Conservation (phyloP, 2,329 filamentous ascomycete species). For the Talaromyces verruculosus region DNA sequence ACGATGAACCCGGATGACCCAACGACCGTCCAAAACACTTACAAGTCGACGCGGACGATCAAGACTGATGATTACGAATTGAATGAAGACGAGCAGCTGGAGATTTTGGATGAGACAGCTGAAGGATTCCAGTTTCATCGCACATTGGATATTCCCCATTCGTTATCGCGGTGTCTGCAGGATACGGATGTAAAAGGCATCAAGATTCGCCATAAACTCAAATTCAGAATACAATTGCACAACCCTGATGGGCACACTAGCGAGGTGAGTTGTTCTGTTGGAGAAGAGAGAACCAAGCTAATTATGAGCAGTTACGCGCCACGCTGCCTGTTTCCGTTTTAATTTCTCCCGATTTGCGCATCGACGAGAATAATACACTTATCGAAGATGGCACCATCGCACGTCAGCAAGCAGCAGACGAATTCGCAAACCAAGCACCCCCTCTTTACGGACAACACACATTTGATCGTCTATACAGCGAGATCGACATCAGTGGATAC, state of each 20-base stretch:
- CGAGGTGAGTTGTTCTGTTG: conserved; percentile 58
- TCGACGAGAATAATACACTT: conserved; percentile 83
- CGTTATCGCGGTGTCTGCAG: conserved; percentile 78
- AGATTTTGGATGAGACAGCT: conserved; percentile 58
- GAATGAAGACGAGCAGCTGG: conserved; percentile 62
- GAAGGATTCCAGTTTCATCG: conserved; percentile 62
- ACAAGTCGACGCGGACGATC: conserved; percentile 66
- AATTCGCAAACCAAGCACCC: conserved; percentile 69
- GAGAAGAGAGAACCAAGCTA: neutral
- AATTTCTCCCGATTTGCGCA: conserved; percentile 88
- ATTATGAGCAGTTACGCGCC: conserved; percentile 66
- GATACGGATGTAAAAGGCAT: conserved; percentile 86
- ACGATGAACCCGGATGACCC: conserved; percentile 52
- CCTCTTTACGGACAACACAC: conserved; percentile 88
- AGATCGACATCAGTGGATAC: conserved; percentile 77
- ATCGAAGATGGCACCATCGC: conserved; percentile 59
- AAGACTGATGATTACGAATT: conserved; percentile 67
- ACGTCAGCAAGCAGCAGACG: conserved; percentile 51
- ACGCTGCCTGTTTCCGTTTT: conserved; percentile 90
- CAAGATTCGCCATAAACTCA: conserved; percentile 89
- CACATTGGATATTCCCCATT: conserved; percentile 71
- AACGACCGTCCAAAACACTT: conserved; percentile 44
- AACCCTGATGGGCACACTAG: conserved; percentile 95
- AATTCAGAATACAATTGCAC: conserved; percentile 83
- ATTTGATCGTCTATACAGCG: conserved; percentile 86